Conservation (phyloP, 2,329 filamentous ascomycete species). For the Fusarium cyanostomum region DNA sequence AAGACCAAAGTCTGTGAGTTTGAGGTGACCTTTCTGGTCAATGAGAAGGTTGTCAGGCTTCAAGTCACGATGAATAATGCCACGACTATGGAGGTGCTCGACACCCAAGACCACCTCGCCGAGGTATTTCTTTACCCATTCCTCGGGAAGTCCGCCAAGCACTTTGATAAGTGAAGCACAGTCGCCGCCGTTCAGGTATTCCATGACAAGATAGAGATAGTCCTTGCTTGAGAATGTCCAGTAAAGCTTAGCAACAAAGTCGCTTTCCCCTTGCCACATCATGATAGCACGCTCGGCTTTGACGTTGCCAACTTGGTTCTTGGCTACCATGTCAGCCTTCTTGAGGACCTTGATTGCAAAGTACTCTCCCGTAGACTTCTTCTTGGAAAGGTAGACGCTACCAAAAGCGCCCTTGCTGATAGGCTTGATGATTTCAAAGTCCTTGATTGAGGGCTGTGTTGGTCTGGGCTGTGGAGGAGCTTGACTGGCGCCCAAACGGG, state of each 20-base stretch:
- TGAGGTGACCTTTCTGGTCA: conserved; percentile 94
- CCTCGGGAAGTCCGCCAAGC: conserved; percentile 88
- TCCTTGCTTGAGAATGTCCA: conserved; percentile 99
- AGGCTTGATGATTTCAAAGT: conserved; percentile 99
- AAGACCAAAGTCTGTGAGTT: conserved; percentile 96
- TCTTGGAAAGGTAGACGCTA: conserved; percentile 97
- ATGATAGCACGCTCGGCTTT: conserved; percentile 99
- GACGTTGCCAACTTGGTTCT: conserved; percentile 99
- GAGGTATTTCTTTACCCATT: conserved; percentile 98
- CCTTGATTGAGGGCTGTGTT: conserved; percentile 95
- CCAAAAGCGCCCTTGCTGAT: conserved; percentile 99
- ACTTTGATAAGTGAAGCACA: conserved; percentile 97
- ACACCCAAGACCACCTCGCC: conserved; percentile 97
- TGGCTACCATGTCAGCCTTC: conserved; percentile 99
- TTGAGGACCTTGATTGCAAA: conserved; percentile 99
- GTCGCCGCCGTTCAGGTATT: conserved; percentile 97
- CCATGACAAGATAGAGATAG: conserved; percentile 98
- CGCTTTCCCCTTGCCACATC: conserved; percentile 99
- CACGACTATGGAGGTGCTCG: conserved; percentile 91
- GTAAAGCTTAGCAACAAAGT: conserved; percentile 98
- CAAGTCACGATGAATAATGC: conserved; percentile 95
- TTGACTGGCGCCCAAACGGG: conserved; percentile 78
- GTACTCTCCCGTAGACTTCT: conserved; percentile 98
- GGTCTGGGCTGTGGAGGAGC: conserved; percentile 86
- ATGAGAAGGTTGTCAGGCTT: conserved; percentile 98